Percentiles rank a stretch among this genome's conserved stretches.
Conservation (phyloP, 768 basidiomycete genomes). For the Boletus sp. region DNA sequence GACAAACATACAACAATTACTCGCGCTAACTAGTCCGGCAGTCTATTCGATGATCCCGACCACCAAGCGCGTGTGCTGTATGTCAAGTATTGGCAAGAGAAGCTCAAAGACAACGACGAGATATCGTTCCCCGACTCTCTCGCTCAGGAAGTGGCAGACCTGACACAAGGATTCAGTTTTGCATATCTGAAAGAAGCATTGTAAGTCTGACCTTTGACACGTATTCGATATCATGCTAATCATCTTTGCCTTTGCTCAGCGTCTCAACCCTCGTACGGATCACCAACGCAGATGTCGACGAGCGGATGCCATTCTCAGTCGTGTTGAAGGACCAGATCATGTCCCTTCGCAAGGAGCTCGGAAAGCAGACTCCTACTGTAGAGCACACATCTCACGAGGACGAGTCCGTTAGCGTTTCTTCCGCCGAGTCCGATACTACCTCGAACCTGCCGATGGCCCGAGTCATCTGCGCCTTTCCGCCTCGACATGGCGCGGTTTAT, state of each 20-base stretch:
- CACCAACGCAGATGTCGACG: conserved; percentile 47
- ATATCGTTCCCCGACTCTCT: conserved; percentile 69
- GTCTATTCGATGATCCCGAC: conserved; percentile 72
- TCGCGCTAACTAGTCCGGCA: conserved; percentile 25
- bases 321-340: conserved; percentile 60
- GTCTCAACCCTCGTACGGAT: conserved; percentile 72
- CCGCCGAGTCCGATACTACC: background rate
- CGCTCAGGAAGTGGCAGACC: conserved; percentile 53
- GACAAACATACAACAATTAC: background rate
- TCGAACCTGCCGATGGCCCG: background rate
- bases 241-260: conserved; percentile 34
- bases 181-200: conserved; percentile 90
- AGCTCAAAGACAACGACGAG: conserved; percentile 59
- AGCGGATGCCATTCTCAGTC: conserved; percentile 49
- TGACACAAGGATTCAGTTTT: conserved; percentile 73
- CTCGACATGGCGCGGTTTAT: background rate
- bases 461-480: background rate
- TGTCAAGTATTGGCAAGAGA: conserved; percentile 77
- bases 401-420: background rate
- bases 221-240: background rate
- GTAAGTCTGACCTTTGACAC: conserved; percentile 42
- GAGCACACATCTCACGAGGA: conserved; percentile 1
- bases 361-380: conserved; percentile 34
- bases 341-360: conserved; percentile 63
- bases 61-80: conserved; percentile 64